Evolutionary conservation across 495 filamentous ascomycete species (phyloP), one percentile per base, ranked within the genome.

Genomic region (Penicillium bialowiezense): DNA sequence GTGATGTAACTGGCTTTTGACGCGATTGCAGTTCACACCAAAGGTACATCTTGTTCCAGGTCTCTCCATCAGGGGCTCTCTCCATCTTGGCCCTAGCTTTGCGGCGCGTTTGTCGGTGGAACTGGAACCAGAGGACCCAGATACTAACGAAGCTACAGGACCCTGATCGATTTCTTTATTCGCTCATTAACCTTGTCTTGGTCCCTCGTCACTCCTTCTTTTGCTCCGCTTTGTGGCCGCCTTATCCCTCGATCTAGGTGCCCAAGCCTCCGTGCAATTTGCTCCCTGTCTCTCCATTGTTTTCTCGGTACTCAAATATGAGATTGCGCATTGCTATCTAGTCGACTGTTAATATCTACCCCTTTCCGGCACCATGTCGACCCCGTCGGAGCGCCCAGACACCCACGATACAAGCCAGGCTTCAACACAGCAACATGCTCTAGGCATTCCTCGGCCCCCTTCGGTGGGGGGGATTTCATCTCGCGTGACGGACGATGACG

Each of bases 401-500:
- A 59, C 55, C 44, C 57, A 50, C 52, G 54, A 70, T 42, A 55
- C 58, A 42, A 60, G 57, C 6, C 51, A 54, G 32, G 42, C 55
- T 29, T 39, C 56, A 7, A 33, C 56, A 15, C 46, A 59, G 26
- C 60, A 65, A 48, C 61, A 70, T 72, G 62, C 54, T 20, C 41
- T 73, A 39, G 71, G 70, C 2, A 67, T 76, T 23, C 72, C 71
- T 58, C 68, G 71, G 8, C 70, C 72, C 45, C 72, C 71, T 24
- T 76, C 72, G 5, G 64, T 76, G 21, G 70, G 70, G 39, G 77
- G 90, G 43, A 88, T 95, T 26, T 95, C 90, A 12, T 92, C 88
- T 37, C 85, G 86, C 52, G 87, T 92, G 78, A 93, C 89, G 8
- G 88, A 93, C 61, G 75, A 79, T 45, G 74, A 79, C 69, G 77